A percentile compares a stretch with the other conserved stretches of the same genome.
Evolutionary conservation across 2,329 filamentous ascomycete genomes (phyloP).

Genomic region (Cordyceps javanica): DNA sequence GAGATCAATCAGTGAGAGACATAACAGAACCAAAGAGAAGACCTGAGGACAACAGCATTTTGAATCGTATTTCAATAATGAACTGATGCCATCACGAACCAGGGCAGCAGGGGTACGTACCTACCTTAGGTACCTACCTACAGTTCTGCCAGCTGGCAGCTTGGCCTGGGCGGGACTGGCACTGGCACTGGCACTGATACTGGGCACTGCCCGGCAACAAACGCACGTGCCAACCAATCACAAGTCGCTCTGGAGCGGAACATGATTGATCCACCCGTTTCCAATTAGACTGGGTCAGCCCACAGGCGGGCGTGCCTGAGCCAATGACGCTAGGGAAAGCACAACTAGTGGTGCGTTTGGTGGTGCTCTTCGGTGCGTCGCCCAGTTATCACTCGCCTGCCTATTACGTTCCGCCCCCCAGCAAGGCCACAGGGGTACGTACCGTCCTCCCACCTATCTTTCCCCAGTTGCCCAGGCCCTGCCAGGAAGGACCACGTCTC

Average conservation of each 20-base stretch:
- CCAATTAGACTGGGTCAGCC: conserved; percentile 9
- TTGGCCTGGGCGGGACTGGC: not conserved
- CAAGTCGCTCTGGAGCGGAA: not conserved
- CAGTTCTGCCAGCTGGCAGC: not conserved
- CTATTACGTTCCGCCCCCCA: not conserved
- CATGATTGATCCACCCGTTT: conserved; percentile 12
- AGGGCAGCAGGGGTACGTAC: not conserved
- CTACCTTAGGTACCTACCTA: too few relatives aligned
- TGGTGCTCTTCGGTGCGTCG: not conserved
- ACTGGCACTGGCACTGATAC: not conserved
- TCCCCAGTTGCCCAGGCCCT: not conserved
- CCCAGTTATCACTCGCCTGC: not conserved
- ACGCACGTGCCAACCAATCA: conserved; percentile 5
- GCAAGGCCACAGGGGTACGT: not conserved
- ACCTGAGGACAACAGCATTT: too few relatives aligned
- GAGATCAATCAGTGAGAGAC: too few relatives aligned
- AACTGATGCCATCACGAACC: not conserved
- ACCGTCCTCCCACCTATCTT: not conserved
- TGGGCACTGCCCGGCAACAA: not conserved
- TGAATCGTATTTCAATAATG: too few relatives aligned
- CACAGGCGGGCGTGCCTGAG: not conserved
- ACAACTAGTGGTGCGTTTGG: not conserved
- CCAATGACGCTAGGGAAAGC: conserved; percentile 3
- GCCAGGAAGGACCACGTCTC: conserved; percentile 7
- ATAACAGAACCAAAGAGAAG: too few relatives aligned